Conservation (phyloP, 1,139 yeast genomes). For the Yamadazyma dushanensis region DNA sequence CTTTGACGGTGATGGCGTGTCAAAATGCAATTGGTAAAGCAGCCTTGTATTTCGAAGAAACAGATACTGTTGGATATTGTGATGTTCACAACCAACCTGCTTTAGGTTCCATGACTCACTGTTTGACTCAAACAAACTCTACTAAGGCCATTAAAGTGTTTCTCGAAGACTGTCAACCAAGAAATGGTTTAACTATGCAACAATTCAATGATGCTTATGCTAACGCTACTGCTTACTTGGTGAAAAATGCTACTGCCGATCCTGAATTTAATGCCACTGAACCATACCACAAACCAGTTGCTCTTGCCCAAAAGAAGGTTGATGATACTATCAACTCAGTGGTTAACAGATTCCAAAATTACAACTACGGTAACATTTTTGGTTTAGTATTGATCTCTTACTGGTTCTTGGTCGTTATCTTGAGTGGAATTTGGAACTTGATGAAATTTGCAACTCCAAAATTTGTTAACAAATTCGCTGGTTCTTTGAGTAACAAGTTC, state of each 20-base stretch:
- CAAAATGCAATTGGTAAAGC: constrained; percentile 23
- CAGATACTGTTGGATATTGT: constrained; percentile 31
- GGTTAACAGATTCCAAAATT: constrained; percentile 39
- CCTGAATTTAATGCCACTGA: constrained; percentile 27
- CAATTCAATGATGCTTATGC: constrained; percentile 31
- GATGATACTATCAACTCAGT: constrained; percentile 37
- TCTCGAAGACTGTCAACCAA: constrained; percentile 18
- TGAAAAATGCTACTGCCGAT: constrained; percentile 22
- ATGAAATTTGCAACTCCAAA: constrained; percentile 36
- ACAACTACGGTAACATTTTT: constrained; percentile 47
- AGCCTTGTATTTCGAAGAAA: constrained; percentile 27
- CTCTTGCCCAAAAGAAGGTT: constrained; percentile 22
- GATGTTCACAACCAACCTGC: constrained; percentile 35
- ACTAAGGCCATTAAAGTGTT: constrained; percentile 27
- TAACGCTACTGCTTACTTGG: constrained; percentile 37
- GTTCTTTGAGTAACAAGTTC: constrained; percentile 32
- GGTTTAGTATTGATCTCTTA: constrained; percentile 50
- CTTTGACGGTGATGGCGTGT: constrained; percentile 29
- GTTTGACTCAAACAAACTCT: constrained; percentile 28
- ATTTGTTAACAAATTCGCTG: constrained; percentile 30
- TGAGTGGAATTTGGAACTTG: constrained; percentile 44
- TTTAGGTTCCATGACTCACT: constrained; percentile 39
- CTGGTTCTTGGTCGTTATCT: constrained; percentile 43
- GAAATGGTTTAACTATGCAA: constrained; percentile 24
- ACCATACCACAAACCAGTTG: constrained; percentile 32